phyloP scores from a whole-genome alignment of 768 basidiomycete species.

The Boletus vinaceobasis region DNA sequence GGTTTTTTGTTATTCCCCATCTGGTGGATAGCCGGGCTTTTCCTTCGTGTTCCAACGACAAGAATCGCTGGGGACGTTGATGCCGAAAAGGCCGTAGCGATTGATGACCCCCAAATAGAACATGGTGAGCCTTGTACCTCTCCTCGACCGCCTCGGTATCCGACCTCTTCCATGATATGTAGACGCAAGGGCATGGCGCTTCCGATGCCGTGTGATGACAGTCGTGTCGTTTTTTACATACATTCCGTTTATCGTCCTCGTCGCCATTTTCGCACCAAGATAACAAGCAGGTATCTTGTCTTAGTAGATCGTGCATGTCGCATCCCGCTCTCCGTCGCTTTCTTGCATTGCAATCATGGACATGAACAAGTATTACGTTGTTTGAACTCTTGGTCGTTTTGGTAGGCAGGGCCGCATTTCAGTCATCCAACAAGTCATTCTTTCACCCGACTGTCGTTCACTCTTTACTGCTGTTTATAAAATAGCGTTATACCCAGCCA shows the following conservation, averaged over 20 bases:
- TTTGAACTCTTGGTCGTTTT: conserved; percentile 15
- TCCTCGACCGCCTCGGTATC: background rate
- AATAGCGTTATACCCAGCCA: conserved; percentile 26
- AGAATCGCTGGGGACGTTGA: conserved; percentile 54
- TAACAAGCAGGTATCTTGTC: conserved; percentile 17
- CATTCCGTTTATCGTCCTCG: conserved; percentile 71
- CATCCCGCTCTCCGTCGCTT: conserved; percentile 9
- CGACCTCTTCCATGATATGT: conserved; percentile 7
- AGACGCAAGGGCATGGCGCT: conserved; percentile 76
- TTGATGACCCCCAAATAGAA: conserved; percentile 80
- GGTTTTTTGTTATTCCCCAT: conserved; percentile 62
- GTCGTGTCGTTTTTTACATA: conserved; percentile 68
- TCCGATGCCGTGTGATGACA: conserved; percentile 72
- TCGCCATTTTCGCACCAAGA: conserved; percentile 57
- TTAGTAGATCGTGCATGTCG: conserved; percentile 7
- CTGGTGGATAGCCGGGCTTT: conserved; percentile 60
- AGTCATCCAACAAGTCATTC: conserved; percentile 15
- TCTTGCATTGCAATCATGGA: conserved; percentile 26
- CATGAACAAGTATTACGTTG: conserved; percentile 12
- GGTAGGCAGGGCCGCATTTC: conserved; percentile 12
- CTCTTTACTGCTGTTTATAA: conserved; percentile 29
- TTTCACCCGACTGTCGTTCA: conserved; percentile 16
- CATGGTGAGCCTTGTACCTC: conserved; percentile 47
- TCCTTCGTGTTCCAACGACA: conserved; percentile 56
- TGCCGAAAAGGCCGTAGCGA: conserved; percentile 63